phyloP scores from a whole-genome alignment of 177 flowering plant species.

The Vitis hybrid region DNA sequence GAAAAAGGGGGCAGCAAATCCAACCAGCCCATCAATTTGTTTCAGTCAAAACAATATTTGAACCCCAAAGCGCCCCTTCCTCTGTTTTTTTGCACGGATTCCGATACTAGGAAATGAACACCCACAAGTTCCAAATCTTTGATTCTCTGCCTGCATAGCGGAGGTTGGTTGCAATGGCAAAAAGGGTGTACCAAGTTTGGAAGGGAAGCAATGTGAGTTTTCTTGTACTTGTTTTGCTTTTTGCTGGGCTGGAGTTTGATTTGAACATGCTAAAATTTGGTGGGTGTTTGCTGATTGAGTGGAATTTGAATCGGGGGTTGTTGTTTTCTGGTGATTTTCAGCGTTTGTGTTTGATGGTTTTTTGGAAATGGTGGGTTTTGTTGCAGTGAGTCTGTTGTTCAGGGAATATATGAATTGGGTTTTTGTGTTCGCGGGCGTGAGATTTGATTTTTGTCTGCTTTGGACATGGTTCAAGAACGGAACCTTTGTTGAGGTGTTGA shows the following conservation, averaged over 20 bases:
- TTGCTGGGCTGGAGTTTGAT: no score
- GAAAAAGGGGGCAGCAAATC: no score
- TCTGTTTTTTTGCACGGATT: not conserved
- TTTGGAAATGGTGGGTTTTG: no score
- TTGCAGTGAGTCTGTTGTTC: no score
- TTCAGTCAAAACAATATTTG: conserved; percentile 6
- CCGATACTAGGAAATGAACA: not conserved
- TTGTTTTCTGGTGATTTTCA: not conserved
- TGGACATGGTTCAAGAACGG: no score
- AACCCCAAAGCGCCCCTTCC: conserved; percentile 7
- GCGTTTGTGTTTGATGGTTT: not conserved
- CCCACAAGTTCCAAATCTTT: conserved; percentile 12
- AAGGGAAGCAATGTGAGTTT: conserved; percentile 41
- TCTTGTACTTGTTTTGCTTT: not conserved
- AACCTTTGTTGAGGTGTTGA: no score
- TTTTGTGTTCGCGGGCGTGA: no score
- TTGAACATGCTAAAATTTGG: not conserved
- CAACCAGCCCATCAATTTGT: conserved; percentile 1
- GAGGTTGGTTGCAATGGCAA: conserved; percentile 25
- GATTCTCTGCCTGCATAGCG: conserved; percentile 4
- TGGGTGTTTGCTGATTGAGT: not conserved
- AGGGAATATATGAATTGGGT: no score
- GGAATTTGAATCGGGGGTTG: not conserved
- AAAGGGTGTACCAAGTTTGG: conserved; percentile 42
- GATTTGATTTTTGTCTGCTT: no score